Conservation (phyloP, 2,329 filamentous ascomycete species). For the Ceratocystis cubensis region DNA sequence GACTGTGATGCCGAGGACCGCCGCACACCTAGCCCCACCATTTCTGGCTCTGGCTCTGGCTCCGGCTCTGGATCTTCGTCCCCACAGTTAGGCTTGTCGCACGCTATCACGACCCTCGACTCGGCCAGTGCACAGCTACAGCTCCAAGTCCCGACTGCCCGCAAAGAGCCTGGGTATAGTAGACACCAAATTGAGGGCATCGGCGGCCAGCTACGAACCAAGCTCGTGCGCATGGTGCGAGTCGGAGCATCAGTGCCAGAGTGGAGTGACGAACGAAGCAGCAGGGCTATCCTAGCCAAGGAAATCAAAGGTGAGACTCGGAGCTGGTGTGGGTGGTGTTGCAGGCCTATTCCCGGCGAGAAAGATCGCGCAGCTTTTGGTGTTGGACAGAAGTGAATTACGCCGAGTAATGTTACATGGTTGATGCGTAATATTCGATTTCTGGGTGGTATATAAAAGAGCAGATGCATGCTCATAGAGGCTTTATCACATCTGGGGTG, state of each 20-base stretch:
- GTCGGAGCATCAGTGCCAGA: conserved; percentile 79
- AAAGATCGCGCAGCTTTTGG: conserved; percentile 30
- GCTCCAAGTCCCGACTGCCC: conserved; percentile 28
- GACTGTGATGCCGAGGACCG: conserved; percentile 74
- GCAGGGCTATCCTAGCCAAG: conserved; percentile 51
- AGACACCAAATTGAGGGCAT: conserved; percentile 86
- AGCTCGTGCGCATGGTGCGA: conserved; percentile 67
- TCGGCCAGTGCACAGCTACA: conserved; percentile 10
- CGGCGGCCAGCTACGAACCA: conserved; percentile 76
- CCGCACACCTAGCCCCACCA: conserved; percentile 27
- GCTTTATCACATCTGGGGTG: background rate
- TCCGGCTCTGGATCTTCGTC: conserved; percentile 23
- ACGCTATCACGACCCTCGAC: conserved; percentile 20
- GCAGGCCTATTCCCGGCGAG: conserved; percentile 53
- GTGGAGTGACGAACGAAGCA: conserved; percentile 63
- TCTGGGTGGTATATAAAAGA: conserved; percentile 12
- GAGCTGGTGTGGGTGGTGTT: conserved; percentile 91
- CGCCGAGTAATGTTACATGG: background rate
- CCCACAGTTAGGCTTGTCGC: conserved; percentile 10
- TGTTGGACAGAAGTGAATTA: conserved; percentile 1
- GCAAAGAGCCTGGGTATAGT: conserved; percentile 60
- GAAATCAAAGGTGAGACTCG: conserved; percentile 57
- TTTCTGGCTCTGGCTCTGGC: conserved; percentile 19
- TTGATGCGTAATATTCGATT: background rate
- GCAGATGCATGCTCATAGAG: background rate